Base-by-base conservation (phyloP, 306 rosid species). In the Arachis hypogaea region DNA sequence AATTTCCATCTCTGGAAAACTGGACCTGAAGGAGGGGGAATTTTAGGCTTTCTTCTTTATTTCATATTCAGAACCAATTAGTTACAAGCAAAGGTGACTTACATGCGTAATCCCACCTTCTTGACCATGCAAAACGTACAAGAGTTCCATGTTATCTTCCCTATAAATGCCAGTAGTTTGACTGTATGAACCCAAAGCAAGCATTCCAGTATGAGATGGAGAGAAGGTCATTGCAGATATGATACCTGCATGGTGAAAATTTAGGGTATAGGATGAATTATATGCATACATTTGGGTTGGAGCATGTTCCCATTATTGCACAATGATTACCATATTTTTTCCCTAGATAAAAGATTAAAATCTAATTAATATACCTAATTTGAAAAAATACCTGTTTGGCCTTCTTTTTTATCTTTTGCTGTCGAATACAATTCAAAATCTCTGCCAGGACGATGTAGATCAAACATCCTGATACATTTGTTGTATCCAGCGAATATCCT, bases 31-130 rank as follows among this genome's bases (percentile, higher is more conserved):
- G 71, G 52, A 72, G 82, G 67, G 79, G 59, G 59, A 63, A 68
- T 28, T 52, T n/a, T 59, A 58, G 50, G 71, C 59, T 51, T 76
- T 74, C 59, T 51, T 76, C 59, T 50, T 44, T 7, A 78, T 77
- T 58, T 43, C 75, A 67, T 57, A 12, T 76, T 42, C 41, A 63
- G 70, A 59, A 72, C 52, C n/a, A 70, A 72, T 22, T 44, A 68
- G 76, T 43, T 41, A 76, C 51, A 74, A 71, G 68, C 54, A 82
- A 81, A 38, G 18, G 78, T 66, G 67, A 84, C 97, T 82, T 89
- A 92, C 99, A 86, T 94, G 99, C 59, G 99, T 94, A 75, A 94
- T 59, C 66, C 99, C 99, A 18, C 99, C 99, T 89, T 94, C 96
- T 73, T 91, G 99, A 62, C 99, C 99, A 76, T 94, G 97, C 81